Evolutionary conservation across 2,329 filamentous ascomycete genomes (phyloP).

Genomic region (Botrytis fragariae): DNA sequence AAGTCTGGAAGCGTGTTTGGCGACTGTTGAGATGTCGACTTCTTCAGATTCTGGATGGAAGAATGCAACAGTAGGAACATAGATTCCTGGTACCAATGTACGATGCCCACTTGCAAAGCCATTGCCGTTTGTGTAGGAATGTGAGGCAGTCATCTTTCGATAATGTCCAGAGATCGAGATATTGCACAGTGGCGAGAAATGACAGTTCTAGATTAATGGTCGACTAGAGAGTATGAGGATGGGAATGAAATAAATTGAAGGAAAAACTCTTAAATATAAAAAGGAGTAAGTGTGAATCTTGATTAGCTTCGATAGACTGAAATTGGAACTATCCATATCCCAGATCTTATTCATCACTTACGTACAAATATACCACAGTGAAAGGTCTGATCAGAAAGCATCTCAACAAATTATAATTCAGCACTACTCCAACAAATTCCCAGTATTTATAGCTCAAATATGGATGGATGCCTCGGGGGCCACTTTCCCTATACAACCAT

Average conservation of each 20-base stretch:
- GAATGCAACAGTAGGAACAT: slow-evolving; percentile 52
- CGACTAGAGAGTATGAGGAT: not conserved
- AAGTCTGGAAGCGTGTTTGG: slow-evolving; percentile 48
- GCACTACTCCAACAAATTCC: not conserved
- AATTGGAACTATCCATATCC: slow-evolving; percentile 9
- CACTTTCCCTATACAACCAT: not conserved
- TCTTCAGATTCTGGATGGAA: slow-evolving; percentile 25
- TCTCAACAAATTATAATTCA: not conserved
- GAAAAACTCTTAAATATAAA: not conserved
- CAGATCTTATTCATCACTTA: not conserved
- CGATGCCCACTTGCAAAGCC: slow-evolving; percentile 3
- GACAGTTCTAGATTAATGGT: not conserved
- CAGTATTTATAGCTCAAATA: not conserved
- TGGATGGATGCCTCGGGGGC: not conserved
- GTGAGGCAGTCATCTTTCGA: not conserved
- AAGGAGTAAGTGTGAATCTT: not conserved
- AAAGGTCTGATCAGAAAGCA: not conserved
- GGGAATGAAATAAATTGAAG: not conserved
- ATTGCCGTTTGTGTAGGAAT: not conserved
- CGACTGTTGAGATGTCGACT: slow-evolving; percentile 18
- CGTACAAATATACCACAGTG: not conserved
- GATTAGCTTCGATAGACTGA: not conserved
- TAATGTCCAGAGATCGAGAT: not conserved
- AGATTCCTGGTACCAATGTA: slow-evolving; percentile 41
- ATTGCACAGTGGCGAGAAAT: not conserved